Evolutionary conservation across 192 early-diverging fungal species (phyloP).

Genomic region (Entophlyctis luteolus): DNA sequence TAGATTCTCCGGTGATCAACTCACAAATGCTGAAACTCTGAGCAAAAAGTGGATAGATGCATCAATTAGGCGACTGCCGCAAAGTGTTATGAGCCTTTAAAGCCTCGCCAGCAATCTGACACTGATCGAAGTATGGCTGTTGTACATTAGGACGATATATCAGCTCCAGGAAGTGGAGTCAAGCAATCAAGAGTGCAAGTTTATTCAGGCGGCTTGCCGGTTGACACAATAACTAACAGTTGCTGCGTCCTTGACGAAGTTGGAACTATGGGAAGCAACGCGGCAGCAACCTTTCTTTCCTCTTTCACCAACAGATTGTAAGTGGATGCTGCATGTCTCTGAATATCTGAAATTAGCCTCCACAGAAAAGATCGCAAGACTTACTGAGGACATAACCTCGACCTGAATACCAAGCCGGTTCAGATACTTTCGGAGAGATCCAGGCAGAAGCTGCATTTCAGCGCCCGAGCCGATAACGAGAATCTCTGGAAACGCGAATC

Average conservation of each 20-base stretch:
- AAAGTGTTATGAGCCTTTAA: too few species aligned
- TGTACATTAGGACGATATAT: too few species aligned
- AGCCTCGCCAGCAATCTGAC: too few species aligned
- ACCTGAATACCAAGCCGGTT: conserved; percentile 47
- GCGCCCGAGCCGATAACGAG: conserved; percentile 50
- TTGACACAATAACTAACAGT: conserved; percentile 31
- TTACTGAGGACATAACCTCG: conserved; percentile 42
- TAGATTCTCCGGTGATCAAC: too few species aligned
- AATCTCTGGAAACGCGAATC: conserved; percentile 30
- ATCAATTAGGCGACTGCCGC: too few species aligned
- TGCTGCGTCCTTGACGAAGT: conserved; percentile 45
- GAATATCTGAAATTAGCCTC: not conserved
- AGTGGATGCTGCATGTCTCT: conserved; percentile 49
- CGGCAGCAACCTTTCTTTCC: conserved; percentile 41
- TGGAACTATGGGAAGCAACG: conserved; percentile 47
- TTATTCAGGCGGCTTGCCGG: conserved; percentile 1
- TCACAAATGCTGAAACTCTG: too few species aligned
- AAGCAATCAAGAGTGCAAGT: too few species aligned
- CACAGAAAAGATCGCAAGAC: not conserved
- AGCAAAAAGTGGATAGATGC: too few species aligned
- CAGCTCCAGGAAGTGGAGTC: too few species aligned
- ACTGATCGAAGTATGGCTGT: too few species aligned
- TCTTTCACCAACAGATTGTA: conserved; percentile 52
- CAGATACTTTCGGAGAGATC: conserved; percentile 35
- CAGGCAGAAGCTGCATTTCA: conserved; percentile 32